These are phyloP conservation scores for Clavulina sp. DNA, from an alignment of 768 basidiomycete species.

Conservation along the genomic window DNA sequence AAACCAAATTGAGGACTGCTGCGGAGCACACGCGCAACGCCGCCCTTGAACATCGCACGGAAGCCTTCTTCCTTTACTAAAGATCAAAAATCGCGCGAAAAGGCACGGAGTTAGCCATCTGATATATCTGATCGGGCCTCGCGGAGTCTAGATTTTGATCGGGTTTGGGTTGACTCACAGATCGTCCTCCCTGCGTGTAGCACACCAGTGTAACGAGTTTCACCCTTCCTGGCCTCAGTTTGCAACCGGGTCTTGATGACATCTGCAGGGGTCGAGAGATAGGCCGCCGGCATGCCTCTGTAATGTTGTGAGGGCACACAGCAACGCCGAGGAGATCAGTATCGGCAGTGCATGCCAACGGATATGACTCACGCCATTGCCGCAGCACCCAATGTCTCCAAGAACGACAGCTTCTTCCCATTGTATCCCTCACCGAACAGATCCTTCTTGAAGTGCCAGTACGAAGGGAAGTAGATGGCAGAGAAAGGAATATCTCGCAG, in stretches of 20 bases:
- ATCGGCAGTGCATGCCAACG: slow-evolving; percentile 12
- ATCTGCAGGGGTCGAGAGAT: slow-evolving; percentile 84
- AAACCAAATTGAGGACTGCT: slow-evolving; percentile 93
- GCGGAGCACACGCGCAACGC: slow-evolving; percentile 69
- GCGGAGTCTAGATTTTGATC: too few species aligned
- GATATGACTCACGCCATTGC: slow-evolving; percentile 42
- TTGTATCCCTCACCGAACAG: slow-evolving; percentile 91
- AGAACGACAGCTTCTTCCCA: slow-evolving; percentile 78
- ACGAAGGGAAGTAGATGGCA: slow-evolving; percentile 78
- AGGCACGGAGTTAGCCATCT: slow-evolving; percentile 12
- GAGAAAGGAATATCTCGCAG: slow-evolving; percentile 96
- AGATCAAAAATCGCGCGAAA: slow-evolving; percentile 2
- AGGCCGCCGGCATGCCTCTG: slow-evolving; percentile 96
- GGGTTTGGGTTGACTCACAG: slow-evolving; percentile 33
- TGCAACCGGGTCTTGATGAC: slow-evolving; percentile 96
- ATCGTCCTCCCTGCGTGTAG: slow-evolving; percentile 82
- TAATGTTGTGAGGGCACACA: slow-evolving; percentile 8
- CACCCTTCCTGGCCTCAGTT: slow-evolving; percentile 78
- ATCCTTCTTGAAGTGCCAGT: slow-evolving; percentile 82
- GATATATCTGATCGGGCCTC: too few species aligned
- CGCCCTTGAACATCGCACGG: slow-evolving; percentile 80
- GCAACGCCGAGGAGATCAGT: background rate
- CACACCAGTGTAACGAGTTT: slow-evolving; percentile 82
- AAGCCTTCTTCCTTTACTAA: slow-evolving; percentile 80
- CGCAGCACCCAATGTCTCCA: slow-evolving; percentile 73